Percentiles rank a stretch among this genome's conserved stretches.
Evolutionary conservation across 2,329 filamentous ascomycete genomes (phyloP).

Genomic region (Didymosphaeria variabile): DNA sequence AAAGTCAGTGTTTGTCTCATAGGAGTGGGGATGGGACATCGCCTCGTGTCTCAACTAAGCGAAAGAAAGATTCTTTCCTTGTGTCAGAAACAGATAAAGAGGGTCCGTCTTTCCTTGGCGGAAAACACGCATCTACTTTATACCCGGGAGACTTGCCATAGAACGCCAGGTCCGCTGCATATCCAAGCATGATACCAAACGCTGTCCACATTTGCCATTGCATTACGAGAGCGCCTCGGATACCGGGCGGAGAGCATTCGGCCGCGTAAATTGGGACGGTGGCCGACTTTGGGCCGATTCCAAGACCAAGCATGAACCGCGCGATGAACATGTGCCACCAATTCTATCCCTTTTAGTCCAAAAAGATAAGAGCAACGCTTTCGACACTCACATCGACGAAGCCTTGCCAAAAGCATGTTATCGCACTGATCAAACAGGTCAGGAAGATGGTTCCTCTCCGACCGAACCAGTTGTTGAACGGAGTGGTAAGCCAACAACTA

Average conservation of each 20-base stretch:
- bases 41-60: too few species aligned
- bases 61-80: too few species aligned
- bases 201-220: constrained; percentile 74
- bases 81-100: too few species aligned
- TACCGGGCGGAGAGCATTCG: constrained; percentile 73
- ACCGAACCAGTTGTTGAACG: constrained; percentile 75
- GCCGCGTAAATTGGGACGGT: constrained; percentile 81
- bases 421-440: constrained; percentile 73
- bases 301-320: constrained; percentile 78
- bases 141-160: constrained; percentile 14
- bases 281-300: constrained; percentile 78
- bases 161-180: constrained; percentile 33
- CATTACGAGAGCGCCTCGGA: constrained; percentile 82
- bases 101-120: too few species aligned
- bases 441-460: constrained; percentile 79
- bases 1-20: too few species aligned
- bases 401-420: constrained; percentile 67
- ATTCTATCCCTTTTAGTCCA: constrained; percentile 44
- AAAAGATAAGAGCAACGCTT: not conserved
- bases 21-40: too few species aligned
- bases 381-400: constrained; percentile 63
- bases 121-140: too few species aligned
- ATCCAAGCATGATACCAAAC: constrained; percentile 41
- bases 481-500: constrained; percentile 78
- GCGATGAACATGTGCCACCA: constrained; percentile 77